Conservation (phyloP, 192 early-diverging fungal genomes). For the Backusella sp. region DNA sequence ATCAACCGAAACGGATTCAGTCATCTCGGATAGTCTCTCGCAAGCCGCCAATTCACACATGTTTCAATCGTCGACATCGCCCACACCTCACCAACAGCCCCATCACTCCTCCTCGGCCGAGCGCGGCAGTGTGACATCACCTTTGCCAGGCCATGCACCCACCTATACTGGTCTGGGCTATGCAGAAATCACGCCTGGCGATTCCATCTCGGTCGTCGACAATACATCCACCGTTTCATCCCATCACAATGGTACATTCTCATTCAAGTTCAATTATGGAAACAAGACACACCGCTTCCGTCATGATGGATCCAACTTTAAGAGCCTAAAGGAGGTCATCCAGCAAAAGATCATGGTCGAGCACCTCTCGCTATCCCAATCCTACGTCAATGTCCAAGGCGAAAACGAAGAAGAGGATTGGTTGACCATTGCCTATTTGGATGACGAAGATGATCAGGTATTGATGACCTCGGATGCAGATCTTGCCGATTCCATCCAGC, state of each 20-base stretch:
- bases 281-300: conserved; percentile 68
- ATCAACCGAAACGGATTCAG: conserved; percentile 39
- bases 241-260: conserved; percentile 30
- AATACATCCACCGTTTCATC: conserved; percentile 24
- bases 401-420: conserved; percentile 36
- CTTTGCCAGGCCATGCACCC: conserved; percentile 6
- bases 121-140: neutral
- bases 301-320: conserved; percentile 28
- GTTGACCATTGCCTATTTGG: conserved; percentile 65
- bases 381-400: conserved; percentile 13
- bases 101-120: neutral
- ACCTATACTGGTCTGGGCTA: conserved; percentile 15
- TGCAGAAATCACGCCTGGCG: conserved; percentile 21
- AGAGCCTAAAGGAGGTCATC: conserved; percentile 38
- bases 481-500: conserved; percentile 74
- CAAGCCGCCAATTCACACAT: conserved; percentile 33
- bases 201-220: conserved; percentile 26
- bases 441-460: conserved; percentile 88
- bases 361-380: conserved; percentile 26
- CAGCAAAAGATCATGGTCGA: conserved; percentile 47
- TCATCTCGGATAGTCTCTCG: conserved; percentile 37
- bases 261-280: conserved; percentile 62
- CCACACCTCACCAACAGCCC: conserved; percentile 10
- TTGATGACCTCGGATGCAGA: conserved; percentile 70
- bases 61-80: conserved; percentile 38